Evolutionary conservation across 176 grass and related monocot species (phyloP).

Genomic region (Lolium multiflorum): DNA sequence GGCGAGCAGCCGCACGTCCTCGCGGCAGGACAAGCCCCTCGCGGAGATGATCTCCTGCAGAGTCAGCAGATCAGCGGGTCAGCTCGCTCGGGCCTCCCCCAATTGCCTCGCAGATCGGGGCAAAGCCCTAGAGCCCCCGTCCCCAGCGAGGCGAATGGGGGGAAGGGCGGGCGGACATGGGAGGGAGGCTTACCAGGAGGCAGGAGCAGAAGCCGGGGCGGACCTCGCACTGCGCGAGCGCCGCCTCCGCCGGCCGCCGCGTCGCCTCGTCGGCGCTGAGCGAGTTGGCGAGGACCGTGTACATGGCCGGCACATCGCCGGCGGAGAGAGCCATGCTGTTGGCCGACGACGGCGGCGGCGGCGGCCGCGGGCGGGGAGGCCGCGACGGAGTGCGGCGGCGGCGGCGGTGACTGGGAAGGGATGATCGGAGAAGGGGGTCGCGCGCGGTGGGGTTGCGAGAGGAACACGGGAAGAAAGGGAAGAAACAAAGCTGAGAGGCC

Average conservation of each 20-base stretch:
- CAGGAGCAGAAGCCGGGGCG: constrained; percentile 95
- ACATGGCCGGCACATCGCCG: constrained; percentile 81
- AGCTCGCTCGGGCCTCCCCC: background rate
- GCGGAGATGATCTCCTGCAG: constrained; percentile 90
- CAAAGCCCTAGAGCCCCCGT: constrained; percentile 33
- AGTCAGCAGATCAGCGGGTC: constrained; percentile 30
- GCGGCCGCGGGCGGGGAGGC: background rate
- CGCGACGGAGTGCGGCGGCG: background rate
- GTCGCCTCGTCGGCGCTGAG: constrained; percentile 75
- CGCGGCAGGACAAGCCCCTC: constrained; percentile 72
- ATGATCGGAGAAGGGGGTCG: constrained; percentile 49
- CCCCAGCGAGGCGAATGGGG: background rate
- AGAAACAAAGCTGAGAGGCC: constrained; percentile 11
- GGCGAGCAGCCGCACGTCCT: constrained; percentile 88
- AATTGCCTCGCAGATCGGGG: constrained; percentile 22
- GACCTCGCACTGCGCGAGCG: constrained; percentile 84
- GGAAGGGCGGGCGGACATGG: background rate
- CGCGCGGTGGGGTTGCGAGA: constrained; percentile 9
- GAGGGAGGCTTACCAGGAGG: constrained; percentile 71
- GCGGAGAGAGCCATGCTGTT: constrained; percentile 80
- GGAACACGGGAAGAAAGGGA: constrained; percentile 25
- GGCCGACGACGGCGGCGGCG: background rate
- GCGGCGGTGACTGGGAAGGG: constrained; percentile 22
- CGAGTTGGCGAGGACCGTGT: constrained; percentile 84
- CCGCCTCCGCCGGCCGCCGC: constrained; percentile 78